Percentiles rank a stretch among this genome's conserved stretches.
Evolutionary conservation across 768 basidiomycete genomes (phyloP).

Genomic region (Omphalotus guepiniiformis): DNA sequence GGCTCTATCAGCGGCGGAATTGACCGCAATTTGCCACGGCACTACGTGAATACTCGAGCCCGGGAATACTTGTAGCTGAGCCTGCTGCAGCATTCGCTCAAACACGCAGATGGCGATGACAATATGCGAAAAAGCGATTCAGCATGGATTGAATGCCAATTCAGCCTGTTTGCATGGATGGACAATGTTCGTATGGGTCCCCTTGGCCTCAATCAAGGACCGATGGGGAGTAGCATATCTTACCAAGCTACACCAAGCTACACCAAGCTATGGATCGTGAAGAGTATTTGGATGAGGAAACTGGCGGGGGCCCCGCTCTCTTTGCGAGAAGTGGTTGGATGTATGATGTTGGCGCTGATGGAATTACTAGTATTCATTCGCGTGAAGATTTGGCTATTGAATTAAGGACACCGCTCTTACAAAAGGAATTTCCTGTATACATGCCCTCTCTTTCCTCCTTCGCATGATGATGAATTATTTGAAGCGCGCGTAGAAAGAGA

Average conservation of each 20-base stretch:
- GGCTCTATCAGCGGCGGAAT: too few relatives aligned
- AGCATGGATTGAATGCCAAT: conserved; percentile 7
- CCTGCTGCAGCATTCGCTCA: too few relatives aligned
- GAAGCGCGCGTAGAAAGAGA: too few relatives aligned
- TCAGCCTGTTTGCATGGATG: conserved; percentile 5
- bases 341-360: conserved; percentile 5
- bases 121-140: too few relatives aligned
- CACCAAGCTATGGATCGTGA: conserved; percentile 8
- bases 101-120: too few relatives aligned
- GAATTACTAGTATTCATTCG: conserved; percentile 4
- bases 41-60: too few relatives aligned
- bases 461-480: background rate
- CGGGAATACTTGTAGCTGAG: too few relatives aligned
- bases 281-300: conserved; percentile 2
- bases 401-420: background rate
- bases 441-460: conserved; percentile 5
- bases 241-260: background rate
- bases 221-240: conserved; percentile 9
- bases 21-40: too few relatives aligned
- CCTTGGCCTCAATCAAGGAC: conserved; percentile 4
- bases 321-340: conserved; percentile 10
- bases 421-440: conserved; percentile 1
- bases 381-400: conserved; percentile 1
- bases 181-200: conserved; percentile 6
- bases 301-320: background rate